A percentile compares a stretch with the other conserved stretches of the same genome.
These are phyloP conservation scores for Infundibulicybe gibba DNA, from an alignment of 768 basidiomycete species.

Conservation along the genomic window DNA sequence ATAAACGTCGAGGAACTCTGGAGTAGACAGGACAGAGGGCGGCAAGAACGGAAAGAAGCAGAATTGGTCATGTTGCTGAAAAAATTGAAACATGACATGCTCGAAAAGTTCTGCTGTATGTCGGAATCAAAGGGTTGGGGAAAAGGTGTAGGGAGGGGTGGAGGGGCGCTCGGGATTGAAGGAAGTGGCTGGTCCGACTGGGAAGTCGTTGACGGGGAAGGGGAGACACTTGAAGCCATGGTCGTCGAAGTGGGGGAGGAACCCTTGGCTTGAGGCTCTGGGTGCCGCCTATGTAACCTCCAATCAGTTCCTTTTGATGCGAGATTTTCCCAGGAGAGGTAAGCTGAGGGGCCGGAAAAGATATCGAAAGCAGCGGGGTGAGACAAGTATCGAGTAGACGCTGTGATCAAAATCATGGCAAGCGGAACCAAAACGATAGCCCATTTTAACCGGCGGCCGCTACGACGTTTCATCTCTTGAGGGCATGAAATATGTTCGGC, in stretches of 20 bases:
- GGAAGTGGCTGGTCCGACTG: slow-evolving; percentile 31
- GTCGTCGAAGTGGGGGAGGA: not conserved
- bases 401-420: slow-evolving; percentile 49
- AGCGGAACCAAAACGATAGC: slow-evolving; percentile 55
- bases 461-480: slow-evolving; percentile 35
- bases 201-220: slow-evolving; percentile 12
- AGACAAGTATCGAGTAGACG: slow-evolving; percentile 45
- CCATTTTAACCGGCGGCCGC: slow-evolving; percentile 42
- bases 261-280: slow-evolving; percentile 12
- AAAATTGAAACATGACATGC: slow-evolving; percentile 61
- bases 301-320: slow-evolving; percentile 25
- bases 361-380: slow-evolving; percentile 46
- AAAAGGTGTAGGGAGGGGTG: slow-evolving; percentile 69
- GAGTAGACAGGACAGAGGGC: slow-evolving; percentile 68
- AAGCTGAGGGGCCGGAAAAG: slow-evolving; percentile 19
- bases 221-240: not conserved
- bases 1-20: slow-evolving; percentile 52
- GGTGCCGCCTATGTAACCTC: slow-evolving; percentile 41
- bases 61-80: slow-evolving; percentile 72
- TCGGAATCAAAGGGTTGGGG: slow-evolving; percentile 71
- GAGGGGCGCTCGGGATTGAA: slow-evolving; percentile 51
- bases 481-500: not conserved
- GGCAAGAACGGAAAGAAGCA: slow-evolving; percentile 60
- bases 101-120: slow-evolving; percentile 64
- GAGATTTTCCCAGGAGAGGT: slow-evolving; percentile 22